phyloP scores from a whole-genome alignment of 345 rosid species.

The Aquilaria sinensis region DNA sequence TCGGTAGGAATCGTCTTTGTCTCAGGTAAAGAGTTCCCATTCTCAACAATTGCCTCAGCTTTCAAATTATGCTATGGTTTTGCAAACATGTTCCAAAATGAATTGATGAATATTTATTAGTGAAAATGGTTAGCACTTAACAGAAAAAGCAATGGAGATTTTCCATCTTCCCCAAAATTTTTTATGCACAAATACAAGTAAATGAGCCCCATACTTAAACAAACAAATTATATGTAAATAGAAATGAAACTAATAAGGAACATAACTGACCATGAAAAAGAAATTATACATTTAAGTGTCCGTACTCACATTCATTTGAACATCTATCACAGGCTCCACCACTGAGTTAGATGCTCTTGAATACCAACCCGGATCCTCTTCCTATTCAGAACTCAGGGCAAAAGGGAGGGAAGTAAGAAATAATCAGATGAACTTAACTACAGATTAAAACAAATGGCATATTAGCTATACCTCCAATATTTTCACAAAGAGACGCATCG shows the following conservation, averaged over 20 bases:
- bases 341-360: constrained; percentile 75
- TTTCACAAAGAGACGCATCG: constrained; percentile 99
- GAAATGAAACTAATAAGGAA: too few species aligned
- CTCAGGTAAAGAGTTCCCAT: constrained; percentile 55
- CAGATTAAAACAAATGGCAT: constrained; percentile 9
- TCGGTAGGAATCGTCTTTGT: constrained; percentile 62
- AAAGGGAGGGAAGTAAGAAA: constrained; percentile 4
- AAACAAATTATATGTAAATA: too few species aligned
- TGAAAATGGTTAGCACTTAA: too few species aligned
- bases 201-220: too few species aligned
- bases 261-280: too few species aligned
- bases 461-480: constrained; percentile 72
- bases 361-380: constrained; percentile 99
- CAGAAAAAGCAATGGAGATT: background rate
- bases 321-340: constrained; percentile 61
- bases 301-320: constrained; percentile 60
- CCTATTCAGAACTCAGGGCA: constrained; percentile 35
- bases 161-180: too few species aligned
- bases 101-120: too few species aligned
- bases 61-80: constrained; percentile 47
- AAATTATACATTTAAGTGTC: too few species aligned
- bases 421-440: constrained; percentile 9
- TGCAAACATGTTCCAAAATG: constrained; percentile 8
- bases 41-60: constrained; percentile 48
- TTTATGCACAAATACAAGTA: too few species aligned